Conservation (phyloP, 2,329 filamentous ascomycete genomes). For the Aureobasidium leucospermi region DNA sequence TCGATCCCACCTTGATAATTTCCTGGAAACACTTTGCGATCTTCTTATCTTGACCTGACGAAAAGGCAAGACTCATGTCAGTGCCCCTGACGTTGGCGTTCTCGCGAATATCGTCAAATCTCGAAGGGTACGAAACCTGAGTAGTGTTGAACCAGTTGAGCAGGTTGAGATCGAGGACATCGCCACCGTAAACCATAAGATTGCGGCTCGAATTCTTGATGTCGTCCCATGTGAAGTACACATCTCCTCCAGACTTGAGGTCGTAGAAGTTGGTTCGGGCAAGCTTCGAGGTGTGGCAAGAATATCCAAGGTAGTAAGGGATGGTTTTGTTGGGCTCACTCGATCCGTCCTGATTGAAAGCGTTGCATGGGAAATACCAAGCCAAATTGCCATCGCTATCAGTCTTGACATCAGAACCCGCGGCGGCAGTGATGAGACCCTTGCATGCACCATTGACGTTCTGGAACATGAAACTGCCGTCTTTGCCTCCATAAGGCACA, state of each 20-base stretch:
- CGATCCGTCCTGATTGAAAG: slow-evolving; percentile 92
- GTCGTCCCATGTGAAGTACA: slow-evolving; percentile 95
- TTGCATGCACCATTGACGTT: slow-evolving; percentile 98
- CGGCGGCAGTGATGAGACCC: slow-evolving; percentile 66
- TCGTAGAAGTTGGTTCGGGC: slow-evolving; percentile 70
- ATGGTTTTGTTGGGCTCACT: slow-evolving; percentile 64
- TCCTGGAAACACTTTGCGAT: slow-evolving; percentile 82
- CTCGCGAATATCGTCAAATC: slow-evolving; percentile 73
- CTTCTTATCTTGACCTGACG: slow-evolving; percentile 68
- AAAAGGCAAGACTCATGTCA: slow-evolving; percentile 84
- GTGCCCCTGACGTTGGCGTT: slow-evolving; percentile 67
- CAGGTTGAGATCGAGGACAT: slow-evolving; percentile 83
- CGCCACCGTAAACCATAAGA: slow-evolving; percentile 87
- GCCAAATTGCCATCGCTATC: slow-evolving; percentile 67
- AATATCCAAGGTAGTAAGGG: slow-evolving; percentile 74
- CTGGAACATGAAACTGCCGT: slow-evolving; percentile 95
- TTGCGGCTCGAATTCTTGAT: slow-evolving; percentile 84
- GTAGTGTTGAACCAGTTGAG: slow-evolving; percentile 82
- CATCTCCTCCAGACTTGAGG: slow-evolving; percentile 66
- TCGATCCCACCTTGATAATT: slow-evolving; percentile 89
- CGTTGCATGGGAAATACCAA: slow-evolving; percentile 94
- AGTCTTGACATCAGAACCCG: slow-evolving; percentile 70
- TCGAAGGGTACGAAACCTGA: slow-evolving; percentile 66
- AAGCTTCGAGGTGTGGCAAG: slow-evolving; percentile 70
- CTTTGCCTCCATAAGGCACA: slow-evolving; percentile 67